Evolutionary conservation across 2,329 filamentous ascomycete genomes (phyloP).

Genomic region (Ilyonectria sp.): DNA sequence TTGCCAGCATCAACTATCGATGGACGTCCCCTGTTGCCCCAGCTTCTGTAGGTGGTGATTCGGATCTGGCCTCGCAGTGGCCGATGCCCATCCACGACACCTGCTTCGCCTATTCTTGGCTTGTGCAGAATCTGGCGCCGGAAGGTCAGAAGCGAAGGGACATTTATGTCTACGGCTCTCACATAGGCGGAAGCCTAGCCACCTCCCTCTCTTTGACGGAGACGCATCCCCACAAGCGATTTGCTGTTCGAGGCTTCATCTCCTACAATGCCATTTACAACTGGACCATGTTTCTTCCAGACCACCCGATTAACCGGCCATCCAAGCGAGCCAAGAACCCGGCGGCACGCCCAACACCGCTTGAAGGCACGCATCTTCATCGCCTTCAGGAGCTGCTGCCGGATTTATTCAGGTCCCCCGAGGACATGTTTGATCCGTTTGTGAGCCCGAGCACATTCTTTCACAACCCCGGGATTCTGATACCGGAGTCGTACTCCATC

Average conservation of each 20-base stretch:
- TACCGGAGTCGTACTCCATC: constrained; percentile 62
- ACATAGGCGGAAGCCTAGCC: constrained; percentile 71
- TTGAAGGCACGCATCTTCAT: constrained; percentile 55
- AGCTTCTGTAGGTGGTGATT: constrained; percentile 2
- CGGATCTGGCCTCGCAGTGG: constrained; percentile 58
- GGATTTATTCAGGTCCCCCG: constrained; percentile 64
- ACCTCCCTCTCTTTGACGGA: constrained; percentile 72
- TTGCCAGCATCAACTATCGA: constrained; percentile 72
- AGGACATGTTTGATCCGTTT: constrained; percentile 72
- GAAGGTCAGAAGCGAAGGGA: constrained; percentile 52
- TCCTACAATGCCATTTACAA: constrained; percentile 75
- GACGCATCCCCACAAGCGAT: constrained; percentile 57
- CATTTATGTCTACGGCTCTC: constrained; percentile 68
- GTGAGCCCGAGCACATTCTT: constrained; percentile 73
- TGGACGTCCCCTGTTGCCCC: constrained; percentile 58
- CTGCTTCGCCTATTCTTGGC: constrained; percentile 68
- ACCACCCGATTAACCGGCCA: constrained; percentile 62
- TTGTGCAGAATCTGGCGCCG: constrained; percentile 61
- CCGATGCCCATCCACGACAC: constrained; percentile 72
- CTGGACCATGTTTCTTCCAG: constrained; percentile 73
- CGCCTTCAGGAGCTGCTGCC: constrained; percentile 55
- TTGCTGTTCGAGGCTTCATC: constrained; percentile 68
- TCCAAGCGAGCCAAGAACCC: constrained; percentile 37
- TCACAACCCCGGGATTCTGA: constrained; percentile 63
- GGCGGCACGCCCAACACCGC: constrained; percentile 26